Evolutionary conservation across 768 basidiomycete species (phyloP).

Genomic region (Phallus indusiatus): DNA sequence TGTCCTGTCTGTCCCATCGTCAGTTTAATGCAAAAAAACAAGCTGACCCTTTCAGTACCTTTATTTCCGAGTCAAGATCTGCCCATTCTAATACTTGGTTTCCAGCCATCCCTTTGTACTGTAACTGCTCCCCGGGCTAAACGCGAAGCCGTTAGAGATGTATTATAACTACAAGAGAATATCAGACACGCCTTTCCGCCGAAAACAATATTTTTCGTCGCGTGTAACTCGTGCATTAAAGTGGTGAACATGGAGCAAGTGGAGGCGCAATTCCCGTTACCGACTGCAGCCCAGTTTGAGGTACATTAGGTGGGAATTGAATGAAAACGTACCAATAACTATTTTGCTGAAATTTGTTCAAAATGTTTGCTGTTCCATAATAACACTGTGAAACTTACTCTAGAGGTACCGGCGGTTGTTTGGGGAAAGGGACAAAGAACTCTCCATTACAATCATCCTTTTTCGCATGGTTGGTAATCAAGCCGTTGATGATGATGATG

Average conservation of each 20-base stretch:
- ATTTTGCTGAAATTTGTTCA: neutral
- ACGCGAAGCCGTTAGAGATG: neutral
- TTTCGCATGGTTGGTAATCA: neutral
- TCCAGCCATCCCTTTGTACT: conserved; percentile 46
- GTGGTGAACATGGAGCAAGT: conserved; percentile 59
- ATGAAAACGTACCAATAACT: neutral
- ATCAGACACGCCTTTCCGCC: conserved; percentile 33
- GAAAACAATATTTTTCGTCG: conserved; percentile 44
- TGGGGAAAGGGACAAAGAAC: conserved; percentile 28
- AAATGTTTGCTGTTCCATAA: neutral
- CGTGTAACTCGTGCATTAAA: conserved; percentile 47
- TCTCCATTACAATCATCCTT: conserved; percentile 25
- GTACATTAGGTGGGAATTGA: neutral
- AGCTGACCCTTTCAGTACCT: conserved; percentile 13
- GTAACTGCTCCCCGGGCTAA: conserved; percentile 33
- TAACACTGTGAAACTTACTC: conserved; percentile 19
- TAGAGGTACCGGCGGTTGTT: conserved; percentile 36
- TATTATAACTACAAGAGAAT: neutral
- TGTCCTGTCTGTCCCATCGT: conserved; percentile 24
- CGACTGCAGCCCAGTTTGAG: conserved; percentile 21
- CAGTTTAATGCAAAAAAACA: neutral
- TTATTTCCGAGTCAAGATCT: conserved; percentile 51
- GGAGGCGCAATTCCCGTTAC: conserved; percentile 37
- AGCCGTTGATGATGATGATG: neutral
- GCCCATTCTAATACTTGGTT: conserved; percentile 56